Base-by-base conservation (phyloP, 805 yeast species). In the Cyberlindnera xylosilytica region DNA sequence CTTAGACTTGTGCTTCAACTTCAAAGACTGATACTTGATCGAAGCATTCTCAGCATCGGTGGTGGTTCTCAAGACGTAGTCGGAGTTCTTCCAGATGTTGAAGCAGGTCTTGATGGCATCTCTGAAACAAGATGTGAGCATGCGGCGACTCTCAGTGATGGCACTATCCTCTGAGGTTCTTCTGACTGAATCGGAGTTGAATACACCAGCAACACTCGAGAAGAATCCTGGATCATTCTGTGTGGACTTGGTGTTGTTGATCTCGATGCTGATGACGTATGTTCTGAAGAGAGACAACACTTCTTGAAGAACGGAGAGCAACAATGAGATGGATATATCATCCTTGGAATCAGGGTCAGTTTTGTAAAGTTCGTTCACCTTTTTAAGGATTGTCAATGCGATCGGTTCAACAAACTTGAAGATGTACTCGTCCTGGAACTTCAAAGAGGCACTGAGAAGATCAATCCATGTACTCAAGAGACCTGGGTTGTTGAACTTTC, bases 201-300 rank as follows among this genome's bases (percentile, higher is more conserved):
- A 83, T 0, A 86, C 95, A 2, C 93, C 93, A 48, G 83, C 85
- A 41, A 86, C 83, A 41, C 83, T 83, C 37, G 63, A 68, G 34
- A 58, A 57, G 38, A 57, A 56, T 41, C 53, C 85, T 69, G 62
- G 82, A 75, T 17, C 87, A 77, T 19, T 74, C 59, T 32, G 75
- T 78, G 49, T 24, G 4, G 15, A 12, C 19, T 41, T 46, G 11
- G 42, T 36, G 39, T 41, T 44, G 47, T 58, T 45, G 31, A 45
- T 49, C 50, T 84, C 88, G 26, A 84, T 55, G 0, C 87, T 87
- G n/a, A 71, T 56, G 42, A 64, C 53, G 58, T 67, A 51, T 46
- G 65, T 53, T 44, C 68, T 49, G 40, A 51, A 48, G 20, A 54
- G 64, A 2, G 73, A 69, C 28, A 88, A 57, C 10, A 88, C 61